A percentile compares a stretch with the other conserved stretches of the same genome.
Conservation (phyloP, 306 rosid genomes). For the Sindora glabra region DNA sequence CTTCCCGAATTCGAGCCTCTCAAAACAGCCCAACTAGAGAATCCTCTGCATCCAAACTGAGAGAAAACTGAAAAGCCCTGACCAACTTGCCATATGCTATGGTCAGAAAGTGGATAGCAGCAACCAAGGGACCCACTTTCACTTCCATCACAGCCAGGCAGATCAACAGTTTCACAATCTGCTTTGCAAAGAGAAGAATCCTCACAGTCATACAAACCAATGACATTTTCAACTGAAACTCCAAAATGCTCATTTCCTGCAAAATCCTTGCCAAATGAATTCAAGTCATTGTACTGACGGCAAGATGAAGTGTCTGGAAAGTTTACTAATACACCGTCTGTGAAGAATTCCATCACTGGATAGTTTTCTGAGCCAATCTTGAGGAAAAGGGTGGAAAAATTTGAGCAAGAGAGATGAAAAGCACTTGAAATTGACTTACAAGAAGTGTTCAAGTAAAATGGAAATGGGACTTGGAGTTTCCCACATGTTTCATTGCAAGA, state of each 20-base stretch:
- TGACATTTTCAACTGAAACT: conserved; percentile 59
- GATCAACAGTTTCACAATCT: conserved; percentile 52
- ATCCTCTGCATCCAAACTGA: conserved; percentile 83
- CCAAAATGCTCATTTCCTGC: conserved; percentile 43
- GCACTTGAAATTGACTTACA: conserved; percentile 42
- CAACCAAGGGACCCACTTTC: conserved; percentile 56
- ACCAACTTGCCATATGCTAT: conserved; percentile 65
- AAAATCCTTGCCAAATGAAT: conserved; percentile 41
- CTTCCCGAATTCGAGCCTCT: conserved; percentile 55
- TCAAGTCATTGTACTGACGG: conserved; percentile 75
- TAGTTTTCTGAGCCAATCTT: conserved; percentile 38
- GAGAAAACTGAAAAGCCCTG: conserved; percentile 60
- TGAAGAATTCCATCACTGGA: conserved; percentile 60
- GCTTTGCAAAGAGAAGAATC: conserved; percentile 83
- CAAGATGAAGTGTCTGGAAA: conserved; percentile 60
- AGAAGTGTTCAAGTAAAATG: conserved; percentile 65
- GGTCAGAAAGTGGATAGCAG: conserved; percentile 84
- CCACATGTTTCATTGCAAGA: conserved; percentile 70
- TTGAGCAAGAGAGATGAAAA: conserved; percentile 60
- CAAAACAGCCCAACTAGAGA: conserved; percentile 77
- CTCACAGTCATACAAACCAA: conserved; percentile 88
- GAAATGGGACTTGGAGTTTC: conserved; percentile 55
- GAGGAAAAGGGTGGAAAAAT: conserved; percentile 59
- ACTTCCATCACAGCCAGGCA: conserved; percentile 67
- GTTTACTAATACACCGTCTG: conserved; percentile 63